A percentile compares a stretch with the other conserved stretches of the same genome.
Conservation (phyloP, 2,329 filamentous ascomycete species). For the Fusarium sp. region DNA sequence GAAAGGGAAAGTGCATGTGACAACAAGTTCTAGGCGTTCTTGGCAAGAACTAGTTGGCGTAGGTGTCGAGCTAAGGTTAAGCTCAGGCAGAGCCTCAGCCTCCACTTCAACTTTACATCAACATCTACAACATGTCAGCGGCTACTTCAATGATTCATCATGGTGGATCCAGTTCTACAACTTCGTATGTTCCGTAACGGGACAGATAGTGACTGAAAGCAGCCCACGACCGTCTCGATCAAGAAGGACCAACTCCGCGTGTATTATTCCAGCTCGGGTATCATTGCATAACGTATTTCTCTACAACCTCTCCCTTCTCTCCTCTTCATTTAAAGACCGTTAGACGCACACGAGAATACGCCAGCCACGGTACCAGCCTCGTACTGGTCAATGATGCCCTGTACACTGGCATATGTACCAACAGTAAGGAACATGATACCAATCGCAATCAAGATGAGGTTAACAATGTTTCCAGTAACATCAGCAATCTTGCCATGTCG, state of each 20-base stretch:
- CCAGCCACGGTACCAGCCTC: constrained; percentile 71
- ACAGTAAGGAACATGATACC: constrained; percentile 85
- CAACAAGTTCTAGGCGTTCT: constrained; percentile 10
- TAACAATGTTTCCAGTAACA: constrained; percentile 70
- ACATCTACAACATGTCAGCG: background rate
- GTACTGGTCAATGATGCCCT: constrained; percentile 81
- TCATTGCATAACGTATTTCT: constrained; percentile 11
- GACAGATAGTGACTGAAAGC: background rate
- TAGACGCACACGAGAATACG: constrained; percentile 79
- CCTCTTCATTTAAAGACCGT: constrained; percentile 64
- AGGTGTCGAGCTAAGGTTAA: constrained; percentile 8
- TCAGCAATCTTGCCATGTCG: constrained; percentile 63
- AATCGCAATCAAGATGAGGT: constrained; percentile 77
- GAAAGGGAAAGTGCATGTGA: constrained; percentile 9
- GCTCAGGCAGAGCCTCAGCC: constrained; percentile 10
- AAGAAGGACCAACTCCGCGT: constrained; percentile 1
- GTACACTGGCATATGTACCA: constrained; percentile 83
- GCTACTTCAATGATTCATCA: background rate
- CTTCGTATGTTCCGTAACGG: background rate
- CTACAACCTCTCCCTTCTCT: background rate
- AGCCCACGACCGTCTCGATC: background rate
- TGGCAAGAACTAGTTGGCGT: constrained; percentile 29
- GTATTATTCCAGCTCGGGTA: constrained; percentile 16
- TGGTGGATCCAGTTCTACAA: background rate
- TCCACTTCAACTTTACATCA: constrained; percentile 11